Conservation (phyloP, 192 early-diverging fungal genomes). For the Podila verticillata region DNA sequence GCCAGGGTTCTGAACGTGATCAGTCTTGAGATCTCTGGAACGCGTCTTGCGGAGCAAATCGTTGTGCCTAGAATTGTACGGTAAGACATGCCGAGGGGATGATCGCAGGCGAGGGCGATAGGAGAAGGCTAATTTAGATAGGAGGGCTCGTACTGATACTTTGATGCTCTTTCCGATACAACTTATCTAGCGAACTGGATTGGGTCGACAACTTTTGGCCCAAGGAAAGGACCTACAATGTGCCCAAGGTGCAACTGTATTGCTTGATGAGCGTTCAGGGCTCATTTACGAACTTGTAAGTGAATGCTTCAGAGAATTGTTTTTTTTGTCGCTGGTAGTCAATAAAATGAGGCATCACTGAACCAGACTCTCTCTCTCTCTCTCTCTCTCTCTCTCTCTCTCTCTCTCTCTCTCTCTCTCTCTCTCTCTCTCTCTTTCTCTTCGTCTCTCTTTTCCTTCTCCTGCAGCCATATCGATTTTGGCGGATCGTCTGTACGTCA, state of each 20-base stretch:
- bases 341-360: no score
- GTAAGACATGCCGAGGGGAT: conserved; percentile 9
- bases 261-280: conserved; percentile 93
- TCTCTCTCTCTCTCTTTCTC: no score
- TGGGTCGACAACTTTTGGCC: conserved; percentile 93
- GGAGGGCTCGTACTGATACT: not conserved
- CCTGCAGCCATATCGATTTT: conserved; percentile 69
- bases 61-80: conserved; percentile 81
- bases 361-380: no score
- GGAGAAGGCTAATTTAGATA: not conserved
- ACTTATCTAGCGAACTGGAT: conserved; percentile 74
- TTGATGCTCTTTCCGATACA: not conserved
- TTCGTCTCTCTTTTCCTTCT: not conserved
- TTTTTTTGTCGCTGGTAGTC: not conserved
- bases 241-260: conserved; percentile 88
- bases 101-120: no score
- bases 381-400: no score
- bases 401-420: no score
- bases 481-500: conserved; percentile 42
- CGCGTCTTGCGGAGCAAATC: conserved; percentile 70
- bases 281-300: conserved; percentile 90
- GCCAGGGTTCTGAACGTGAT: conserved; percentile 87
- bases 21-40: conserved; percentile 85
- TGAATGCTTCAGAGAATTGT: not conserved
- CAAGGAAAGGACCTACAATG: conserved; percentile 65